Evolutionary conservation across 2,329 filamentous ascomycete genomes (phyloP).

Genomic region (Aureobasidium namibiae): DNA sequence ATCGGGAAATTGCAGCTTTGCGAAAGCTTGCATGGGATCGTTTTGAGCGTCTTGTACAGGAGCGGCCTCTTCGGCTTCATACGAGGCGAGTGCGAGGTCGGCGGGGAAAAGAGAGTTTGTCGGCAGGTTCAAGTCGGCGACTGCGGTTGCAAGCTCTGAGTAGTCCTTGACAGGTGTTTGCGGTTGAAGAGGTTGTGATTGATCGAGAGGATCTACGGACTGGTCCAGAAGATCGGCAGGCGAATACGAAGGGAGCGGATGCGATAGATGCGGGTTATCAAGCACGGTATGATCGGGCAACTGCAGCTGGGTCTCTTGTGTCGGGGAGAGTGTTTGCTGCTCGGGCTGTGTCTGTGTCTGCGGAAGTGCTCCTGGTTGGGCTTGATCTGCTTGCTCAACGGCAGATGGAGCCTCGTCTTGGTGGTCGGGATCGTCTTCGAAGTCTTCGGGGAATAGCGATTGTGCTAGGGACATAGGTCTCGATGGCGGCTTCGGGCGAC

Average conservation of each 20-base stretch:
- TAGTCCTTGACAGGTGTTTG: constrained; percentile 7
- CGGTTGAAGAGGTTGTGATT: not conserved
- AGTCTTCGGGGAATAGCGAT: constrained; percentile 6
- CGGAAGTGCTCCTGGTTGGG: not conserved
- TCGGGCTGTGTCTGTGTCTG: constrained; percentile 11
- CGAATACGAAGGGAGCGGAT: not conserved
- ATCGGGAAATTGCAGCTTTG: constrained; percentile 64
- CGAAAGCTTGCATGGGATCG: constrained; percentile 47
- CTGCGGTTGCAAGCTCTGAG: constrained; percentile 7
- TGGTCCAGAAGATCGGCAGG: not conserved
- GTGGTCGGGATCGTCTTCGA: not conserved
- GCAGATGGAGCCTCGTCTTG: not conserved
- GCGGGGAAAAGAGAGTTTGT: constrained; percentile 3
- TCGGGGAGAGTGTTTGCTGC: constrained; percentile 5
- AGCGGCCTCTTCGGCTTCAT: constrained; percentile 16
- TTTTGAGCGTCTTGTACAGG: constrained; percentile 10
- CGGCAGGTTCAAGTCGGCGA: constrained; percentile 5
- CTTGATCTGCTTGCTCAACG: not conserved
- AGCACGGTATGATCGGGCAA: not conserved
- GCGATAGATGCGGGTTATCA: not conserved
- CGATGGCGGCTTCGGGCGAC: not conserved
- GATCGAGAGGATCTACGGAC: not conserved
- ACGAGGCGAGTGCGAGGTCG: constrained; percentile 15
- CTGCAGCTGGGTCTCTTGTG: not conserved
- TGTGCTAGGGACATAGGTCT: constrained; percentile 8